These are phyloP conservation scores for Millerozyma miso DNA, from an alignment of 805 yeast genomes.

Conservation along the genomic window DNA sequence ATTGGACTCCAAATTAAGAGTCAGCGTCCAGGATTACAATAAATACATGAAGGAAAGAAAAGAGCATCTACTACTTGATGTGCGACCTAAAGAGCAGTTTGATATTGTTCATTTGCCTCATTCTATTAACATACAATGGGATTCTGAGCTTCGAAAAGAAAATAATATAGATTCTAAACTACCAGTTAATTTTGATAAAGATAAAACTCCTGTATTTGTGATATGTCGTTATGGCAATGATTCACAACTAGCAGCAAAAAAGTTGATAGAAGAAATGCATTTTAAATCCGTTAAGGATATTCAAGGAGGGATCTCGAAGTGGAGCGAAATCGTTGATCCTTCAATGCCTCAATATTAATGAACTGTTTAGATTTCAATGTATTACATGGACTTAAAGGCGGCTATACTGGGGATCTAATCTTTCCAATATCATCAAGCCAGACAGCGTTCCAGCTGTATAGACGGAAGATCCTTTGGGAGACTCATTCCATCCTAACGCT, in stretches of 20 bases:
- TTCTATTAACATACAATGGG: conserved; percentile 63
- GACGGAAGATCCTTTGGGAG: conserved; percentile 35
- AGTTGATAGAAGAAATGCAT: conserved; percentile 48
- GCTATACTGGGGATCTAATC: conserved; percentile 23
- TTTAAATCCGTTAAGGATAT: conserved; percentile 57
- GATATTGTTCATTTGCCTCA: conserved; percentile 57
- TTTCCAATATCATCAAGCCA: conserved; percentile 48
- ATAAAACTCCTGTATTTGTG: conserved; percentile 42
- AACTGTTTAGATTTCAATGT: background rate
- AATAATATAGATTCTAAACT: conserved; percentile 18
- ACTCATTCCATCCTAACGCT: conserved; percentile 56
- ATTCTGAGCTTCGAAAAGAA: conserved; percentile 33
- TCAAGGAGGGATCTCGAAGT: conserved; percentile 70
- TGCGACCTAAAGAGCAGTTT: conserved; percentile 76
- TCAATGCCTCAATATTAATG: conserved; percentile 62
- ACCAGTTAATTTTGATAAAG: conserved; percentile 17
- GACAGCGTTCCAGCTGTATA: conserved; percentile 50
- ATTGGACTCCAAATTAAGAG: conserved; percentile 41
- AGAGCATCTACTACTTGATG: conserved; percentile 56
- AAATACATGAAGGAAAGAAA: conserved; percentile 4
- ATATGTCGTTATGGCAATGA: conserved; percentile 90
- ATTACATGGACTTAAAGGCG: background rate
- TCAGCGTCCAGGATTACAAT: conserved; percentile 38
- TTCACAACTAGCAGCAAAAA: conserved; percentile 70
- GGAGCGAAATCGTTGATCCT: conserved; percentile 60